Evolutionary conservation across 371 early-diverging fungal species (phyloP).

Genomic region (Mortierella sp.): DNA sequence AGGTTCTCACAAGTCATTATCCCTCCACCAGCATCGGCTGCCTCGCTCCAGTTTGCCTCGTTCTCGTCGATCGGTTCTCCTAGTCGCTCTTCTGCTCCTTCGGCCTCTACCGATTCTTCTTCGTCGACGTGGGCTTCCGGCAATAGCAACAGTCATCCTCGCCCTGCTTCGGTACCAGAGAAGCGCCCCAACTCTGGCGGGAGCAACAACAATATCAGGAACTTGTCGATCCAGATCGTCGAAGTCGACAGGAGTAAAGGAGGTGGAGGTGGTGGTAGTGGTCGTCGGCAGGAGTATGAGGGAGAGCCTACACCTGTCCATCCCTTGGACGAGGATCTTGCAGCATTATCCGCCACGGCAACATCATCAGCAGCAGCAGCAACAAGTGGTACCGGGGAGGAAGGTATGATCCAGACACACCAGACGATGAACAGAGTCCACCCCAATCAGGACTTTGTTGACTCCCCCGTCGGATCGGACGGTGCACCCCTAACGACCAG

Average conservation of each 20-base stretch:
- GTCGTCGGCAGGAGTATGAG: slow-evolving; percentile 22
- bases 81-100: not conserved
- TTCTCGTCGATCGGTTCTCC: slow-evolving; percentile 37
- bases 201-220: slow-evolving; percentile 33
- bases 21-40: slow-evolving; percentile 34
- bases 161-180: not conserved
- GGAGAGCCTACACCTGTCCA: slow-evolving; percentile 30
- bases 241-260: not conserved
- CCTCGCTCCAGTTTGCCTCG: slow-evolving; percentile 46
- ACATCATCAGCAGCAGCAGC: not conserved
- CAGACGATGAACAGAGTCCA: slow-evolving; percentile 54
- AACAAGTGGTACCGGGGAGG: not conserved
- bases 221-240: slow-evolving; percentile 45
- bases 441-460: slow-evolving; percentile 26
- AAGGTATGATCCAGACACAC: slow-evolving; percentile 9
- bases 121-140: not conserved
- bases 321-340: slow-evolving; percentile 31
- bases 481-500: slow-evolving; percentile 4
- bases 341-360: not conserved
- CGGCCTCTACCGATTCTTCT: not conserved
- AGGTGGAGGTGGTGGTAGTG: slow-evolving; percentile 9
- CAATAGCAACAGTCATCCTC: not conserved
- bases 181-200: not conserved
- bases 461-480: slow-evolving; percentile 7
- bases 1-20: slow-evolving; percentile 46